Evolutionary conservation across 495 filamentous ascomycete species (phyloP).

Genomic region (Amphirosellinia nigrospora): DNA sequence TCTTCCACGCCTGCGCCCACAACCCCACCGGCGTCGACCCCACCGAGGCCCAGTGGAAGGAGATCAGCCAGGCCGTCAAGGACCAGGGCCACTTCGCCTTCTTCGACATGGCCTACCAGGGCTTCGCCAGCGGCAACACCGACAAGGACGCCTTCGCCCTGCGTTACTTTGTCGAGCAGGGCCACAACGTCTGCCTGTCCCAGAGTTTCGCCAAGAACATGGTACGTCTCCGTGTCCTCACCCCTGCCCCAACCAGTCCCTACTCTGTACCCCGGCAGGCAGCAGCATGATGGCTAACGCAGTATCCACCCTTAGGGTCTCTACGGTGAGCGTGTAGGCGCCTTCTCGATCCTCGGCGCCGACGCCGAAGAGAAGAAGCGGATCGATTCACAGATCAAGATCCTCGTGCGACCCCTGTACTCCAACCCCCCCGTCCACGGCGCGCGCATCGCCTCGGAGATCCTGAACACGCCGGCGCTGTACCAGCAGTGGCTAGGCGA

Average conservation of each 20-base stretch:
- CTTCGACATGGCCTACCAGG: conserved; percentile 99
- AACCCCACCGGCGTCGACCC: conserved; percentile 99
- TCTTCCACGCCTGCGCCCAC: conserved; percentile 97
- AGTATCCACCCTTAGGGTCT: conserved; percentile 65
- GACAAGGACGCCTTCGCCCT: conserved; percentile 92
- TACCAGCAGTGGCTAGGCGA: conserved; percentile 95
- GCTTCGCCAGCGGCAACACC: conserved; percentile 92
- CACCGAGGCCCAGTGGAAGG: conserved; percentile 87
- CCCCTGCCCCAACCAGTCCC: not conserved
- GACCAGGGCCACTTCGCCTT: conserved; percentile 89
- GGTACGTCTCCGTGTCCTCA: conserved; percentile 54
- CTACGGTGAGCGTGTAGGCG: conserved; percentile 97
- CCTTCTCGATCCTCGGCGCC: conserved; percentile 89
- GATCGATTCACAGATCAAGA: conserved; percentile 97
- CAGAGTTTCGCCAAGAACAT: conserved; percentile 99
- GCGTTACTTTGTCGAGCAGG: conserved; percentile 88
- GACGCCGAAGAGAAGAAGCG: conserved; percentile 91
- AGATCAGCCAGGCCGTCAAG: conserved; percentile 90
- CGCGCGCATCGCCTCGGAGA: conserved; percentile 89
- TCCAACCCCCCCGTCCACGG: conserved; percentile 97
- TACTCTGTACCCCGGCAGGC: not conserved
- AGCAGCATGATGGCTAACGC: not conserved
- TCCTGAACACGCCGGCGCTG: conserved; percentile 84
- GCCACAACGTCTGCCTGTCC: conserved; percentile 85
- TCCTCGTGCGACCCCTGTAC: conserved; percentile 95